Base-by-base conservation (phyloP, 75 land plant genomes). In the Ceratopteris richardii region DNA sequence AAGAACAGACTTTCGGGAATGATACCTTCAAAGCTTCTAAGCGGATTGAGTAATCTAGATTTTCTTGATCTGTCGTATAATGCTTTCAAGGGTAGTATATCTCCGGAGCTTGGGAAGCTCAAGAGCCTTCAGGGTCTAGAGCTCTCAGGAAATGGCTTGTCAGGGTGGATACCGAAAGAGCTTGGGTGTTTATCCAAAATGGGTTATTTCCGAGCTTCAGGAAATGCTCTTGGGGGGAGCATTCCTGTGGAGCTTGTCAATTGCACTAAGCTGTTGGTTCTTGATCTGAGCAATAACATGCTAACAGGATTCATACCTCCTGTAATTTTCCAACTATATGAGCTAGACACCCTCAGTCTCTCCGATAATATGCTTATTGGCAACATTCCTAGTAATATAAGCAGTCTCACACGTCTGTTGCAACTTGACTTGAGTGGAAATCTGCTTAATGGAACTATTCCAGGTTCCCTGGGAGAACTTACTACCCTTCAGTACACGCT, bases 401-500 rank as follows among this genome's bases (percentile, higher is more conserved):
- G 68, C 22, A 77, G 71, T 31, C 50, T 95, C 54, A 36, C 23
- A 17, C 69, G 76, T 1, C 82, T 88, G 6, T 42, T 40, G 27
- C 72, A 81, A 47, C 72, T 93, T 43, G 94, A 85, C 66, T 66
- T 88, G 17, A 80, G 66, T 52, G 22, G 2, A 43, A 88, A 93
- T 64, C 58, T 58, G 5, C 75, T 90, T 9, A 80, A 23, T 23
- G 68, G 60, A 19, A 12, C 31, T 6, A 29, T 66, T 12, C 73
- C 73, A 3, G 21, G 51, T 4, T 55, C 46, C 0, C 27, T 71
- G 1, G 73, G 73, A 0, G 0, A 58, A 44, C 29, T 57, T 5
- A 52, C 54, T 11, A 33, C 18, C 22, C 42, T 46, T 4, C 48
- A 46, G 14, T 19, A 67, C 5, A 48, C 12, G 19, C 26, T 67